Percentiles rank a stretch among this genome's conserved stretches.
Evolutionary conservation across 345 rosid species (phyloP).

Genomic region (Dipteronia dyeriana): DNA sequence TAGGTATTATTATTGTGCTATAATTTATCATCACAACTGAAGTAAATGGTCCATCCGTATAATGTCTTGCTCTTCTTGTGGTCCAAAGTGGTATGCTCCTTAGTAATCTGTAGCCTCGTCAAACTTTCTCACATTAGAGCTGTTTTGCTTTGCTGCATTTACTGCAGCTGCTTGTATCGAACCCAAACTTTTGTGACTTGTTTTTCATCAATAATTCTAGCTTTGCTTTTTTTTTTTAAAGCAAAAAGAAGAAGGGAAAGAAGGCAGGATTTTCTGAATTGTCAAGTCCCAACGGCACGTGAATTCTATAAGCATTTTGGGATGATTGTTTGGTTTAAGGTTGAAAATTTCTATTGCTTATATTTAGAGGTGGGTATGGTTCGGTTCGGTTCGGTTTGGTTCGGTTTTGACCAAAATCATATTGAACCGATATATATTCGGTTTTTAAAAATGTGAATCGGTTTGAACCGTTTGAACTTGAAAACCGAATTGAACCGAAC

Average conservation of each 20-base stretch:
- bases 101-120: background rate
- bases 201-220: background rate
- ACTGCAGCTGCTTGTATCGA: background rate
- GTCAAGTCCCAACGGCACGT: background rate
- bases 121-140: background rate
- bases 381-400: no score
- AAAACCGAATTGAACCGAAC: no score
- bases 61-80: slow-evolving; percentile 13
- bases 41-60: slow-evolving; percentile 13
- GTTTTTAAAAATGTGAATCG: no score
- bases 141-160: background rate
- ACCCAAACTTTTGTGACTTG: background rate
- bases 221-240: background rate
- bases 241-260: background rate
- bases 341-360: background rate
- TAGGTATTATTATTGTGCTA: background rate
- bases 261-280: background rate
- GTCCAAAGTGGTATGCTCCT: slow-evolving; percentile 8
- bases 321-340: background rate
- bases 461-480: no score
- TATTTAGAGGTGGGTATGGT: no score
- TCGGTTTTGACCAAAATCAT: no score
- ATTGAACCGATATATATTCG: no score
- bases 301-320: background rate
- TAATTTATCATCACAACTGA: background rate